Base-by-base conservation (phyloP, 2,329 filamentous ascomycete species). In the Beauveria brongniartii region DNA sequence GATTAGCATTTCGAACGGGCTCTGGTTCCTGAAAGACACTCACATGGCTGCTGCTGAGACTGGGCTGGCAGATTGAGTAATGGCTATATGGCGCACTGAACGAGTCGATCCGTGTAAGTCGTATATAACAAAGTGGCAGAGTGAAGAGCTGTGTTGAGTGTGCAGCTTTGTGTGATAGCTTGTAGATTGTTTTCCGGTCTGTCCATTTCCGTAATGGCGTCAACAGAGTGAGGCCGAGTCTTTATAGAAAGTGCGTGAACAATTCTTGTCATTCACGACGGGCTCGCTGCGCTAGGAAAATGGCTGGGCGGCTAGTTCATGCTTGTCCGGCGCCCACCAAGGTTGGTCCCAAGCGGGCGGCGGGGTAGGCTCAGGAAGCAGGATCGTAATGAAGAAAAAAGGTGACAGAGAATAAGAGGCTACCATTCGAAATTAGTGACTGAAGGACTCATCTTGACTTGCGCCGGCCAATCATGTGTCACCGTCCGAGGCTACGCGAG, bases 181-280 rank as follows among this genome's bases (percentile, higher is more conserved):
- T 52, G 28, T 52, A 22, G 22, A 18, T 9, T 28, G 7, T 28
- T 43, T 28, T 8, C 7, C 4, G 18, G 14, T 6, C 3, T 50
- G 16, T 50, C 22, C 43, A 44, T 55, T 12, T n/a, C 43, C 26
- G 34, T 7, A n/a, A 16, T 5, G 6, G 41, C 40, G 16, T 22
- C 41, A n/a, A 12, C 44, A 14, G 55, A 37, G 55, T 5, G 37
- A 52, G 18, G n/a, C 37, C 34, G n/a, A 28, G 44, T 41, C 26
- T 57, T 52, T 59, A 59, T 53, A 59, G 5, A 18, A 48, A 22
- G 8, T 10, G 37, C 18, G 48, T 56, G 54, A 56, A 51, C 1
- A 14, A 44, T 40, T 26, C 48, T 52, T 53, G 47, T 59, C 48
- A 51, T 59, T 44, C 47, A 52, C 44, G 56, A 53, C 37, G 26